Base-by-base conservation (phyloP, 345 rosid genomes). In the Ceriops decandra region DNA sequence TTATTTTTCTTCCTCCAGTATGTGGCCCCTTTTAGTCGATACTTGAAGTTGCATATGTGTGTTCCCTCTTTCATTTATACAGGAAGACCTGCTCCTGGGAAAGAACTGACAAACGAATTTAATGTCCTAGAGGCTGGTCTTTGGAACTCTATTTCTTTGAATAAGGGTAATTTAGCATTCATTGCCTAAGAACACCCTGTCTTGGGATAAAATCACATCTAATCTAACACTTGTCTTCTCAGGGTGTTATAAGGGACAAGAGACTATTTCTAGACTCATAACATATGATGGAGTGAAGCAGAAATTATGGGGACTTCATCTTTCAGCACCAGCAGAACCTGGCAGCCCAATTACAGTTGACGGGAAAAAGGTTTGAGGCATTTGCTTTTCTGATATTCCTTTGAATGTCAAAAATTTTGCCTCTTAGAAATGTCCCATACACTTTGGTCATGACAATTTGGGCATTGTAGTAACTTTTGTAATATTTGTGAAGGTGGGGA, bases 201-300 rank as follows among this genome's bases (percentile, higher is more conserved):
- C 13, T 35, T 52, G 52, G 22, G 28, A 10, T 26, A 5, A 36
- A 28, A 28, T 47, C 31, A 32, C 28, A 28, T 9, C 66, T 70
- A 67, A 68, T 49, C 58, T 49, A 38, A 67, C 57, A 63, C 11
- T 49, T 46, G n/a, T 64, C 13, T 60, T 73, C 16, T 46, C 75
- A 92, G 95, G 96, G 57, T 92, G 98, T 81, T 92, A 90, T 8
- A 90, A 92, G 79, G 98, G 98, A 68, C 98, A 92, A 79, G 98
- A 90, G 85, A 90, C 93, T 0, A 84, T 92, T 57, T 73, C 98
- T 69, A 85, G 96, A 70, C 90, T 92, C 67, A 82, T 90, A 67
- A 92, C 96, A 24, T 92, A 90, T 49, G 88, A 88, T 72, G 98
- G 96, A 76, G 81, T 90, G 74, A 92, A 88, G 75, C 96, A 90